phyloP scores from a whole-genome alignment of 441 rosid genomes.

The Omphalea diandra region DNA sequence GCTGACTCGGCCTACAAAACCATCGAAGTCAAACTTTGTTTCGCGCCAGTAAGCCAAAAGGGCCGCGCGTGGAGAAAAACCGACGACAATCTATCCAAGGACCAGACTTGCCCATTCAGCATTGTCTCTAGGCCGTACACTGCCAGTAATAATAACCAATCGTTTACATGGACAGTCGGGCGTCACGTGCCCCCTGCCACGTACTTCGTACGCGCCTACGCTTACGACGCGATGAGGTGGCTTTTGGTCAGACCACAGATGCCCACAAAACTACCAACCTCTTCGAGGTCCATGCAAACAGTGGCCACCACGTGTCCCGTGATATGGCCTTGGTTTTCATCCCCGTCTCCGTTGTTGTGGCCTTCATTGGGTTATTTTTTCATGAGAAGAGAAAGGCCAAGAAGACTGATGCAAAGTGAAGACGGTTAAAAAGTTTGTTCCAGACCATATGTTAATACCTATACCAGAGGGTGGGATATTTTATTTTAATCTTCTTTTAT shows the following conservation, averaged over 20 bases:
- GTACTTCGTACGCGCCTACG: conserved; percentile 65
- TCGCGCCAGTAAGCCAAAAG: conserved; percentile 59
- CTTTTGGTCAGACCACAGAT: conserved; percentile 57
- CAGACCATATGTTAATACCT: not conserved
- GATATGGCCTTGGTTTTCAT: conserved; percentile 56
- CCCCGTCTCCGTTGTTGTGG: conserved; percentile 54
- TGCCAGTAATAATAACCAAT: conserved; percentile 20
- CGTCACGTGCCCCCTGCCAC: conserved; percentile 53
- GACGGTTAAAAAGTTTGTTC: too few relatives aligned
- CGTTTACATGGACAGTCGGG: conserved; percentile 40
- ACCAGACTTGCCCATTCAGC: conserved; percentile 58
- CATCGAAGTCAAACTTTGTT: conserved; percentile 49
- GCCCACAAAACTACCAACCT: conserved; percentile 36
- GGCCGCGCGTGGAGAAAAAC: conserved; percentile 74
- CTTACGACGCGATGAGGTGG: conserved; percentile 37
- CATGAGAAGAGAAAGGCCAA: conserved; percentile 52
- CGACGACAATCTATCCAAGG: conserved; percentile 44
- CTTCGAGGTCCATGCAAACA: conserved; percentile 39
- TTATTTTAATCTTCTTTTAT: not conserved
- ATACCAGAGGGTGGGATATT: not conserved
- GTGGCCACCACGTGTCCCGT: conserved; percentile 48
- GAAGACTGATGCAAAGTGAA: conserved; percentile 23
- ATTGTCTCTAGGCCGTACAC: conserved; percentile 36
- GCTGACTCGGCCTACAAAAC: conserved; percentile 46
- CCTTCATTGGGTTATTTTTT: conserved; percentile 51